Percentiles rank a stretch among this genome's conserved stretches.
These are phyloP conservation scores for Pilaira anomala DNA, from an alignment of 192 early-diverging fungal species.

Conservation along the genomic window DNA sequence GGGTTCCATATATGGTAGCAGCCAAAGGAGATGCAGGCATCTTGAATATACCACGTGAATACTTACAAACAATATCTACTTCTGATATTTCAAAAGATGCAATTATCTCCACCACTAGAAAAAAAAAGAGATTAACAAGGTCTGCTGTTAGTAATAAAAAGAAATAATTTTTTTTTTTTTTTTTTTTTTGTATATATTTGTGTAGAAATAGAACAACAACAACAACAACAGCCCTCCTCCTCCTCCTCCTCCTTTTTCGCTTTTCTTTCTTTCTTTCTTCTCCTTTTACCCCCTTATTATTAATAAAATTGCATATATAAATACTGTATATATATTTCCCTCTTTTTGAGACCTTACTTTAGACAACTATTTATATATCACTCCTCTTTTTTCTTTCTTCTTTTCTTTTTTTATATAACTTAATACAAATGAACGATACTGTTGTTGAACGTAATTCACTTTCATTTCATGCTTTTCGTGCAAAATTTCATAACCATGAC, in stretches of 20 bases:
- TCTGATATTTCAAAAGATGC: not conserved
- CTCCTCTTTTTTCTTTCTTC: not conserved
- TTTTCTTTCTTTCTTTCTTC: too few relatives aligned
- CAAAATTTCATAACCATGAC: not conserved
- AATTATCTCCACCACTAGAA: not conserved
- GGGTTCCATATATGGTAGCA: slow-evolving; percentile 9
- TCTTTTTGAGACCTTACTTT: not conserved
- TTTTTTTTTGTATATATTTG: not conserved
- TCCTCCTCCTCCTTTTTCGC: too few relatives aligned
- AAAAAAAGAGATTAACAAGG: not conserved
- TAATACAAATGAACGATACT: not conserved
- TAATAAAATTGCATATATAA: not conserved
- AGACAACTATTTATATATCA: not conserved
- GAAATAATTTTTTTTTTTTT: too few relatives aligned
- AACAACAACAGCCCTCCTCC: too few relatives aligned
- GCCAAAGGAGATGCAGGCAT: slow-evolving; percentile 3
- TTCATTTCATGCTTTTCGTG: slow-evolving; percentile 6
- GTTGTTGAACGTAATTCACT: not conserved
- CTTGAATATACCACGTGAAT: not conserved
- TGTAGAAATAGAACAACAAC: too few relatives aligned
- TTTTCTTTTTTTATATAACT: not conserved
- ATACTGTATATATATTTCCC: not conserved
- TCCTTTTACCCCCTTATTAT: too few relatives aligned
- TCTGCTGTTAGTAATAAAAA: not conserved
- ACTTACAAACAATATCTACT: not conserved